Evolutionary conservation across 23 red algal species (phyloP), one percentile per base, ranked within the genome.

Genomic region (Pyropia haitanensis): DNA sequence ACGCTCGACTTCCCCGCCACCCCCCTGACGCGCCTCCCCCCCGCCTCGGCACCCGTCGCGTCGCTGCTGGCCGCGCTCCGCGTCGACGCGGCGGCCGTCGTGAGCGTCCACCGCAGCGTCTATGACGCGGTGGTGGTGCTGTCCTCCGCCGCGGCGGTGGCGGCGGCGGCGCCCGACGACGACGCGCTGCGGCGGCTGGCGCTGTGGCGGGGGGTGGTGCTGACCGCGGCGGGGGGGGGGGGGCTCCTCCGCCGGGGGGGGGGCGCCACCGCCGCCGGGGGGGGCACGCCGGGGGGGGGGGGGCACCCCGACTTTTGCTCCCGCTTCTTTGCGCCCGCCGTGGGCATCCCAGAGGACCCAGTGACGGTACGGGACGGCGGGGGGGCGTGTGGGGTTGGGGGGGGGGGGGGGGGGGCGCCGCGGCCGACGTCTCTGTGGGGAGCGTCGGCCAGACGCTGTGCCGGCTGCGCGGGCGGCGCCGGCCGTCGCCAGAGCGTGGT

Each of bases 41-140:
- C 18, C 13, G 24, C 6, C 24, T 20, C 18, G 4, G 55, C 55
- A 6, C 19, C 18, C 6, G 20, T 58, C 5, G 6, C 13, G 2
- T 3, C 24, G 8, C 24, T 58, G 55, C 24, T 22, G 18, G 20
- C 19, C 1, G 55, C 55, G 6, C 55, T 58, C 6, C 19, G 55
- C 24, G 6, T 58, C 6, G 55, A 20, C 19, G 20, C 18, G 18
- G 55, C 18, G 24, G 4, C 18, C 6, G 55, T 58, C 5, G 0
- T 58, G 55, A 58, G 55, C 18, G 55, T 58, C 24, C 55, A 22
- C 19, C 55, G 55, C 55, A 22, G 20, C 18, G 55, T 22, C 19
- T 58, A 58, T 25, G 55, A 58, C 55, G 18, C 24, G 55, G 20
- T 58, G 55, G 55, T 58, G 18, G 55, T 22, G 55, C 18, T 58